These are phyloP conservation scores for Xerocomus amazonicus DNA, from an alignment of 1,284 basidiomycete species.

Conservation along the genomic window DNA sequence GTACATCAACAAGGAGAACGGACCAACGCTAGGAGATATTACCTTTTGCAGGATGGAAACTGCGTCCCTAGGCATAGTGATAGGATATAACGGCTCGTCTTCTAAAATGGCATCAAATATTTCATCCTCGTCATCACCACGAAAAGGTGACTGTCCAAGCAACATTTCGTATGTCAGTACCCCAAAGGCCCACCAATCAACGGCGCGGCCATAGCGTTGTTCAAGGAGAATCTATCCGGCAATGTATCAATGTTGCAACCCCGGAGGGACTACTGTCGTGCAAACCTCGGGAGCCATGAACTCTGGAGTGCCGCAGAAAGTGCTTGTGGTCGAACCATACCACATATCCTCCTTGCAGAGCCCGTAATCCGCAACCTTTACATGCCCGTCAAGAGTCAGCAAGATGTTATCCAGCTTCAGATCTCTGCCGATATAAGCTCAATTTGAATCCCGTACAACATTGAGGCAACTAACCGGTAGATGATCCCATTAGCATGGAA, in stretches of 20 bases:
- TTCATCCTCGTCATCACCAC: constrained; percentile 99
- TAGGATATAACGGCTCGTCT: constrained; percentile 97
- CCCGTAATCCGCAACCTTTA: constrained; percentile 99
- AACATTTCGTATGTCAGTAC: constrained; percentile 99
- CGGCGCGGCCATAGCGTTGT: constrained; percentile 96
- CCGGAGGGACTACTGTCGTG: background rate
- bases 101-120: constrained; percentile 99
- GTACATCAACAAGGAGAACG: constrained; percentile 11
- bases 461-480: constrained; percentile 65
- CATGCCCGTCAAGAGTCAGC: constrained; percentile 94
- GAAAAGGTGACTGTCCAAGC: constrained; percentile 97
- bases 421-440: constrained; percentile 55
- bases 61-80: constrained; percentile 99
- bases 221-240: constrained; percentile 86
- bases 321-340: constrained; percentile 95
- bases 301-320: constrained; percentile 99
- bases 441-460: background rate
- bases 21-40: background rate
- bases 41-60: constrained; percentile 95
- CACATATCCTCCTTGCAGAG: constrained; percentile 99
- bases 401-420: constrained; percentile 99
- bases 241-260: background rate
- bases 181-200: constrained; percentile 99
- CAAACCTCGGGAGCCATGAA: constrained; percentile 98
- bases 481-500: constrained; percentile 99